A percentile compares a stretch with the other conserved stretches of the same genome.
Conservation (phyloP, 192 early-diverging fungal species). For the Entomortierella parvispora region DNA sequence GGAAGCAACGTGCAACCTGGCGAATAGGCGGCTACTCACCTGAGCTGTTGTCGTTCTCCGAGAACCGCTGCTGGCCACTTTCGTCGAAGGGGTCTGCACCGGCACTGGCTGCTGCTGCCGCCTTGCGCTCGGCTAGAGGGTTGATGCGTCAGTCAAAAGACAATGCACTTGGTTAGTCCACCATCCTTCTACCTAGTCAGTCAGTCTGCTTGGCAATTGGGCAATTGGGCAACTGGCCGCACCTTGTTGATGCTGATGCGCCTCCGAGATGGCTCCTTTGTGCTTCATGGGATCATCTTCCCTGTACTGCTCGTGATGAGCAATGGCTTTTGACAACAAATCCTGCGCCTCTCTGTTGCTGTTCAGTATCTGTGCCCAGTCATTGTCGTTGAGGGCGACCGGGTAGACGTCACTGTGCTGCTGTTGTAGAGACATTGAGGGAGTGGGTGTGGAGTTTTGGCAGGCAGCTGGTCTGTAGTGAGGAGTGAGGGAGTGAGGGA, state of each 20-base stretch:
- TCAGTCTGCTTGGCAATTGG: no score
- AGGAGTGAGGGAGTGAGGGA: no score
- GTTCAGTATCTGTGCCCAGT: slow-evolving; percentile 48
- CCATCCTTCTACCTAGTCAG: no score
- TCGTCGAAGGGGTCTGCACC: background rate
- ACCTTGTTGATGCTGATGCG: slow-evolving; percentile 9
- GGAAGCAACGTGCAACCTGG: no score
- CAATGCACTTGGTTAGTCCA: no score
- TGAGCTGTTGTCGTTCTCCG: slow-evolving; percentile 38
- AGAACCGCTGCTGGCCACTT: slow-evolving; percentile 15
- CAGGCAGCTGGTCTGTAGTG: no score
- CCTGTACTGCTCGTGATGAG: slow-evolving; percentile 54
- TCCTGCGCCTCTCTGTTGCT: slow-evolving; percentile 57
- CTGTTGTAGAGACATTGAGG: slow-evolving; percentile 44
- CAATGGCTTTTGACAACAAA: slow-evolving; percentile 54
- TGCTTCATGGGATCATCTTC: slow-evolving; percentile 56
- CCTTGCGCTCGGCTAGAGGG: background rate
- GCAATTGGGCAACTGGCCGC: no score
- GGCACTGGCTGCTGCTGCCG: no score
- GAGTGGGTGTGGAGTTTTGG: no score
- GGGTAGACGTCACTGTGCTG: slow-evolving; percentile 30
- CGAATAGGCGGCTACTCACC: slow-evolving; percentile 26
- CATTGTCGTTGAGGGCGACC: slow-evolving; percentile 24
- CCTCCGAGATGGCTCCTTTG: slow-evolving; percentile 47
- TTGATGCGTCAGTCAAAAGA: no score